Conservation (phyloP, 352 stramenopile genomes). For the Aphanomyces stellatus region DNA sequence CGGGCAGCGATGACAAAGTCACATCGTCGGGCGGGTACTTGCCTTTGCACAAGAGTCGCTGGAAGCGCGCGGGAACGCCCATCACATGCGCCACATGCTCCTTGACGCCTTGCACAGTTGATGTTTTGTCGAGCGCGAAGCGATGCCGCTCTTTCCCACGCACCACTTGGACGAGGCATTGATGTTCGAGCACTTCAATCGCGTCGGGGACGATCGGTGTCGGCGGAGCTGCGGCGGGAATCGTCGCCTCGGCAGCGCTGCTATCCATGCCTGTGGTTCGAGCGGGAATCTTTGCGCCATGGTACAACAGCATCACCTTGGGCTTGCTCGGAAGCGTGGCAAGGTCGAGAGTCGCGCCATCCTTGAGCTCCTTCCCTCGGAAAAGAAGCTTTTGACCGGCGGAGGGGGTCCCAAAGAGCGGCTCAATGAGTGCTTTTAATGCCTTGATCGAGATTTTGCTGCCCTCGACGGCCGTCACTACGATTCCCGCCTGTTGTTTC, state of each 20-base stretch:
- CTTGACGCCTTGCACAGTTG: neutral
- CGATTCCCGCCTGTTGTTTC: neutral
- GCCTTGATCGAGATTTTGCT: neutral
- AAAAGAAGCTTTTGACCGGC: slow-evolving; percentile 13
- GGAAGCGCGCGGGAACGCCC: neutral
- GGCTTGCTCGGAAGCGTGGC: neutral
- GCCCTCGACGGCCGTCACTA: neutral
- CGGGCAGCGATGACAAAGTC: neutral
- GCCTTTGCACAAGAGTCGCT: slow-evolving; percentile 1
- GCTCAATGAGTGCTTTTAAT: slow-evolving; percentile 6
- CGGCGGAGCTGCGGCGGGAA: neutral
- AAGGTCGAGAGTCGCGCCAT: neutral
- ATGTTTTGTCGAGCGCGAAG: slow-evolving; percentile 1
- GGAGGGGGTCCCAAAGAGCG: neutral
- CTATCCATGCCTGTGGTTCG: neutral
- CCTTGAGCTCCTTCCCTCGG: slow-evolving; percentile 6
- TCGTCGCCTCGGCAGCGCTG: too few species aligned
- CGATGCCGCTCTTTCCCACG: slow-evolving; percentile 2
- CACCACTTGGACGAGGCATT: slow-evolving; percentile 2
- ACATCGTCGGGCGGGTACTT: neutral
- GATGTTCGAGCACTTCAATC: neutral
- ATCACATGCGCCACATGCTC: neutral
- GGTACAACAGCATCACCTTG: slow-evolving; percentile 16
- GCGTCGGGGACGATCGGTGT: neutral
- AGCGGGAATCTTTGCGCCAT: neutral